Evolutionary conservation across 192 early-diverging fungal species (phyloP).

Genomic region (Backusella tuberculispora): DNA sequence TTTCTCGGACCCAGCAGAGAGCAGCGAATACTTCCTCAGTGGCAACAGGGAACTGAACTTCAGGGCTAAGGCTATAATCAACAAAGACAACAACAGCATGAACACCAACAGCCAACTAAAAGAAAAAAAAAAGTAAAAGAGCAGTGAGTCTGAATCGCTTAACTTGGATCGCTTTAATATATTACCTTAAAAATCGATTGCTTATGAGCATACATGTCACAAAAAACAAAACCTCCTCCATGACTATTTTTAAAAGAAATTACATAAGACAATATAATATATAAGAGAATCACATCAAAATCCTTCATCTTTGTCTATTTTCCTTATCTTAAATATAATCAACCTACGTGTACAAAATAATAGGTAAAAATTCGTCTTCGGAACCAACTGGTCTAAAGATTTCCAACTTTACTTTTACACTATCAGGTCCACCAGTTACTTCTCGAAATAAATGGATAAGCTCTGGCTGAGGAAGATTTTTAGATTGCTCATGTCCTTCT

Average conservation of each 20-base stretch:
- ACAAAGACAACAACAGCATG: constrained; percentile 15
- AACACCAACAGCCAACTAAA: neutral
- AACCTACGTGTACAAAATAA: neutral
- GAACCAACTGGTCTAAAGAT: neutral
- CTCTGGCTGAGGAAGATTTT: neutral
- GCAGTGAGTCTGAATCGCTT: neutral
- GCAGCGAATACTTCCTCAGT: constrained; percentile 20
- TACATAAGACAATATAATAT: neutral
- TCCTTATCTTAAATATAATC: neutral
- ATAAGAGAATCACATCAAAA: neutral
- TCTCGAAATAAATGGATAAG: neutral
- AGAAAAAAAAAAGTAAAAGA: no score
- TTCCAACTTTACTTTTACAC: neutral
- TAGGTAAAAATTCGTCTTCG: neutral
- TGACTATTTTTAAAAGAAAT: no score
- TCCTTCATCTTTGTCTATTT: no score
- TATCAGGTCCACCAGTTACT: neutral
- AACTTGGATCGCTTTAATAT: neutral
- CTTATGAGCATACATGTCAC: no score
- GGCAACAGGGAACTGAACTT: constrained; percentile 12
- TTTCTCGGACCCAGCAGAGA: constrained; percentile 10
- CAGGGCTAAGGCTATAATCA: constrained; percentile 25
- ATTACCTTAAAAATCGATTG: no score
- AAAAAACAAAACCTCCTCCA: no score
- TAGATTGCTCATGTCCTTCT: neutral